Evolutionary conservation across 495 filamentous ascomycete genomes (phyloP).

Genomic region (Darksidea phi): DNA sequence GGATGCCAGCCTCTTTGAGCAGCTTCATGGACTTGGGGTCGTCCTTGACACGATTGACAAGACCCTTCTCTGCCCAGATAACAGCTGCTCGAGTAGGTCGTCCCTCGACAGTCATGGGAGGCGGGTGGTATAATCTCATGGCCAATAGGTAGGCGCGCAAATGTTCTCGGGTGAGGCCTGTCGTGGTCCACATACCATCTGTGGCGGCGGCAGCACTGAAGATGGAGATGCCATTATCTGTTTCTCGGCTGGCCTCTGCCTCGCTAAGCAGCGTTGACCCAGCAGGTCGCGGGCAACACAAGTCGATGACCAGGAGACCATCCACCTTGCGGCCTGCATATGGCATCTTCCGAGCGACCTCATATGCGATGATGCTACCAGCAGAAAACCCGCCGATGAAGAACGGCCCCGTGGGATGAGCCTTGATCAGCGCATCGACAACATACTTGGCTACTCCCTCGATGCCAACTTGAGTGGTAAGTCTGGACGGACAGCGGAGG

Average conservation of each 20-base stretch:
- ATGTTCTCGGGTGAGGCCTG: constrained; percentile 9
- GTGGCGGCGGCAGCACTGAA: neutral
- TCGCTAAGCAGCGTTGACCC: constrained; percentile 7
- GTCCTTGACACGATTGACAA: constrained; percentile 17
- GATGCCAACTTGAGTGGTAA: constrained; percentile 23
- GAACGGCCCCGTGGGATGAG: constrained; percentile 21
- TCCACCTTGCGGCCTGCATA: constrained; percentile 22
- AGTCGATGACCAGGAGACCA: constrained; percentile 33
- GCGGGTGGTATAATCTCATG: constrained; percentile 18
- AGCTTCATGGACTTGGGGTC: constrained; percentile 9
- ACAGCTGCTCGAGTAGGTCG: constrained; percentile 19
- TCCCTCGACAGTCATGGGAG: constrained; percentile 21
- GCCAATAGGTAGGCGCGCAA: constrained; percentile 13
- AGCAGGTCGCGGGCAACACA: constrained; percentile 23
- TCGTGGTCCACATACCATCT: neutral
- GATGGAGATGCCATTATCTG: neutral
- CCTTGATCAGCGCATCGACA: constrained; percentile 27
- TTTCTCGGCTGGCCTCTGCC: no score
- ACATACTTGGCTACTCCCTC: constrained; percentile 20
- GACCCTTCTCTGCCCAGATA: constrained; percentile 29
- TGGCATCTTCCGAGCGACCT: constrained; percentile 23
- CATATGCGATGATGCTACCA: constrained; percentile 27
- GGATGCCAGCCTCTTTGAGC: neutral
- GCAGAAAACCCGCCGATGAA: constrained; percentile 32
- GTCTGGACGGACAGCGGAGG: constrained; percentile 17